Evolutionary conservation across 345 rosid species (phyloP), one percentile per base, ranked within the genome.

Genomic region (Carallia brachiata): DNA sequence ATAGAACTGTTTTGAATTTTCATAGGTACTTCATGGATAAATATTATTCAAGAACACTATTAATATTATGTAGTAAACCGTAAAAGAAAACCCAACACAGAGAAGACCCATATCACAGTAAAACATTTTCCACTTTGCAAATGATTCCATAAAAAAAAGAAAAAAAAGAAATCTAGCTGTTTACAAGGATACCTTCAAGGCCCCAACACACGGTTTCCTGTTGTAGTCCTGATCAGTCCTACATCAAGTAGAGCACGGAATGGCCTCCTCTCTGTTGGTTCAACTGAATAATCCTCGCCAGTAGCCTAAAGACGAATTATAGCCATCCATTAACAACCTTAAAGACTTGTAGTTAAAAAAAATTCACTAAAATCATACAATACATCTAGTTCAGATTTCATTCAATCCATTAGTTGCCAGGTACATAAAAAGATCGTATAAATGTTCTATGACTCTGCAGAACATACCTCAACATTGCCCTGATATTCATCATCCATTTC

Each of bases 221-320:
- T 89, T 17, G 96, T 87, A 50, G 92, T 89, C 69, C 70, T 87
- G 65, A 84, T 48, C n/a, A 89, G 87, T 27, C 96, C 96, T 32
- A 89, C 96, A 79, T 89, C 96, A 71, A 89, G 90, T 55, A 89
- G 89, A 50, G 90, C 92, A 79, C 89, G 90, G 81, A 89, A 89
- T 13, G 96, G 96, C 62, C 96, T 84, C 65, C 92, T 77, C 6
- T 86, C 96, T n/a, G 87, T 77, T 52, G 89, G 92, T 50, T 89
- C 96, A 19, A 89, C 89, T 2, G 89, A 86, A 8, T 48, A 87
- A 70, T 89, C 96, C 83, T 87, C 96, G 3, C 96, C 96, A 44
- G 88, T 84, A 27, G 93, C 97, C 97, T 89, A 77, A 63, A 30
- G 61, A 63, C 18, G 61, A 52, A 36, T 32, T 15, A 31, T 15